These are phyloP conservation scores for Dimargaris xerosporica DNA, from an alignment of 192 early-diverging fungal genomes.

Conservation along the genomic window DNA sequence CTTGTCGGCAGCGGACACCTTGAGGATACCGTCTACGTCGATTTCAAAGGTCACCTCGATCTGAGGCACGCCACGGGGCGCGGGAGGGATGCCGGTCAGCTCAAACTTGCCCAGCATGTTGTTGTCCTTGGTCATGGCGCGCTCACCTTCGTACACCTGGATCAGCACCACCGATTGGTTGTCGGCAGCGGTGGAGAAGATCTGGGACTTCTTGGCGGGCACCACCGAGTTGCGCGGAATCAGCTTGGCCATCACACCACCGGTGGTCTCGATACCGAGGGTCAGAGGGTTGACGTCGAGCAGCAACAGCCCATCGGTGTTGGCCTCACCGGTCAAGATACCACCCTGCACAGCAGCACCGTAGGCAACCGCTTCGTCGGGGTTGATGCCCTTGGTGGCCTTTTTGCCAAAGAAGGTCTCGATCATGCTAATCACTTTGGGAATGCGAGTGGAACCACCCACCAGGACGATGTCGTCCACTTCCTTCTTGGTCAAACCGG, in stretches of 20 bases:
- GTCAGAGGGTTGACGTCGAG: conserved; percentile 94
- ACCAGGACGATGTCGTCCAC: conserved; percentile 95
- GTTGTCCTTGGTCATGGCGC: conserved; percentile 96
- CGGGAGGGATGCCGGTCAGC: conserved; percentile 82
- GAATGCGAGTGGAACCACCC: conserved; percentile 97
- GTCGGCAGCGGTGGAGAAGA: conserved; percentile 93
- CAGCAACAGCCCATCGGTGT: conserved; percentile 50
- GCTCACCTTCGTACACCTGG: conserved; percentile 95
- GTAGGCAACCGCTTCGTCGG: conserved; percentile 96
- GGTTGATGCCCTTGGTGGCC: conserved; percentile 92
- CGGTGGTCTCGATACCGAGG: conserved; percentile 95
- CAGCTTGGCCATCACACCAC: conserved; percentile 92
- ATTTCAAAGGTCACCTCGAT: conserved; percentile 96
- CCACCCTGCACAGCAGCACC: conserved; percentile 95
- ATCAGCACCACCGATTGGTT: conserved; percentile 95
- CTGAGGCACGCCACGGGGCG: conserved; percentile 92
- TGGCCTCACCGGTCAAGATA: conserved; percentile 62
- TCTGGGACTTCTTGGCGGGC: conserved; percentile 96
- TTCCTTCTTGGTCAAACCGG: conserved; percentile 63
- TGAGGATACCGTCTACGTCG: conserved; percentile 86
- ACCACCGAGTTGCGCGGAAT: conserved; percentile 86
- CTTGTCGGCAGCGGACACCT: conserved; percentile 88
- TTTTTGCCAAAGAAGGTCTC: conserved; percentile 96
- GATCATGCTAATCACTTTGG: conserved; percentile 85
- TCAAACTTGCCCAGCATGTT: conserved; percentile 96